These are phyloP conservation scores for Phytophthora meadii DNA, from an alignment of 352 stramenopile genomes.

Conservation along the genomic window DNA sequence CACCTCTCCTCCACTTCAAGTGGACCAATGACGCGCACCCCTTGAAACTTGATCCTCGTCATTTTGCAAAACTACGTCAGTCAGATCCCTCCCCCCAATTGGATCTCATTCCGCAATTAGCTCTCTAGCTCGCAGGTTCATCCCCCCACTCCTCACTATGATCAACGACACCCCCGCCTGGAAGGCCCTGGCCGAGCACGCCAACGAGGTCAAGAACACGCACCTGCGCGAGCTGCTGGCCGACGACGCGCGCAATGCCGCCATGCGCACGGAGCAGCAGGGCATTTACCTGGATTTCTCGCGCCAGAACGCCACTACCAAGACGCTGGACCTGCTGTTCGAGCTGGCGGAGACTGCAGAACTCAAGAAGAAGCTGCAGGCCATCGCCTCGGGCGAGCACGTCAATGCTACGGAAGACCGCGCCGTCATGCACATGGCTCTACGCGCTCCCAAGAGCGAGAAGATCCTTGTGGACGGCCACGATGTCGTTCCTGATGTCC, in stretches of 20 bases:
- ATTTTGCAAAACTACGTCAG: slow-evolving; percentile 14
- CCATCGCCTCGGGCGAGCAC: slow-evolving; percentile 93
- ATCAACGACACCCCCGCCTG: slow-evolving; percentile 82
- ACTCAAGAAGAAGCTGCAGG: slow-evolving; percentile 85
- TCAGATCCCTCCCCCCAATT: background rate
- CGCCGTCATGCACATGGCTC: slow-evolving; percentile 96
- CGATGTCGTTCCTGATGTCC: slow-evolving; percentile 96
- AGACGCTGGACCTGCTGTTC: slow-evolving; percentile 92
- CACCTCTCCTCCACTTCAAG: slow-evolving; percentile 28
- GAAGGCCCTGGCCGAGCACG: slow-evolving; percentile 79
- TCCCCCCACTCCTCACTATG: slow-evolving; percentile 36
- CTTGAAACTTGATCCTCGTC: background rate
- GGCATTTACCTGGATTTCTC: slow-evolving; percentile 96
- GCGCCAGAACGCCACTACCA: slow-evolving; percentile 91
- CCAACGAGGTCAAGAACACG: slow-evolving; percentile 79
- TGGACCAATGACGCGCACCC: slow-evolving; percentile 4
- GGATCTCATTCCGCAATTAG: slow-evolving; percentile 25
- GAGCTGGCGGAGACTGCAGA: slow-evolving; percentile 91
- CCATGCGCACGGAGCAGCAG: slow-evolving; percentile 92
- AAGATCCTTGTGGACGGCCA: slow-evolving; percentile 93
- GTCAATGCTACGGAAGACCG: slow-evolving; percentile 98
- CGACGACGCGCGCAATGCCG: slow-evolving; percentile 88
- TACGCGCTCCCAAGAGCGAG: slow-evolving; percentile 88
- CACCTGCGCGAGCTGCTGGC: slow-evolving; percentile 92
- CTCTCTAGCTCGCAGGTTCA: slow-evolving; percentile 31